phyloP scores from a whole-genome alignment of 176 grass and related monocot genomes.

The Avena atlantica region DNA sequence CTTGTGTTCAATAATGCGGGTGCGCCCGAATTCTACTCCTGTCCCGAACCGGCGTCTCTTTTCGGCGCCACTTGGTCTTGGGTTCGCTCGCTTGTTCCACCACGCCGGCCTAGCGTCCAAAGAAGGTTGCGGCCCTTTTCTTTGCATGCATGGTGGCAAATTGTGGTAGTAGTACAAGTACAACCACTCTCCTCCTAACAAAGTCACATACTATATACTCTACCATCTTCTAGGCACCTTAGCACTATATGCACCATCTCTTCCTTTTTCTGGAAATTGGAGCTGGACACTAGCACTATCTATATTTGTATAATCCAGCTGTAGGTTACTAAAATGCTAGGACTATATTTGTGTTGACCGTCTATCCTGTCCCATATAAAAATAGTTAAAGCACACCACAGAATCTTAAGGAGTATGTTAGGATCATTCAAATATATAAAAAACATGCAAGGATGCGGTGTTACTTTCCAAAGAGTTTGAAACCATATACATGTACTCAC shows the following conservation, averaged over 20 bases:
- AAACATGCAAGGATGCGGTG: neutral
- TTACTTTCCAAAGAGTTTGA: neutral
- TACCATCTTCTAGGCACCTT: neutral
- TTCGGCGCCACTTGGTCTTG: too few species aligned
- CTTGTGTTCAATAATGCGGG: neutral
- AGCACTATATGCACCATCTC: neutral
- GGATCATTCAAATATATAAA: neutral
- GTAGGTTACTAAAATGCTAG: neutral
- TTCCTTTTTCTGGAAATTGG: neutral
- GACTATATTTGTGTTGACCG: neutral
- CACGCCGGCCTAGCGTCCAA: neutral
- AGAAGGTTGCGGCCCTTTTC: neutral
- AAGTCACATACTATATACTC: neutral
- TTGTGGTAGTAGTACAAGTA: neutral
- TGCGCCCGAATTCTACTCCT: neutral
- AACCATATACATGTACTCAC: neutral
- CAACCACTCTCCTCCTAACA: constrained; percentile 5
- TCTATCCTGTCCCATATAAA: neutral
- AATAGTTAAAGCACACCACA: too few species aligned
- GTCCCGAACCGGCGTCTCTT: neutral
- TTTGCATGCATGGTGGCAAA: neutral
- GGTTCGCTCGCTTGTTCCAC: neutral
- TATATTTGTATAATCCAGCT: neutral
- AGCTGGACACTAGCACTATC: neutral
- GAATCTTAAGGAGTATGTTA: neutral